Evolutionary conservation across 768 basidiomycete genomes (phyloP), one percentile per base, ranked within the genome.

Genomic region (Cystofilobasidium capitatum): DNA sequence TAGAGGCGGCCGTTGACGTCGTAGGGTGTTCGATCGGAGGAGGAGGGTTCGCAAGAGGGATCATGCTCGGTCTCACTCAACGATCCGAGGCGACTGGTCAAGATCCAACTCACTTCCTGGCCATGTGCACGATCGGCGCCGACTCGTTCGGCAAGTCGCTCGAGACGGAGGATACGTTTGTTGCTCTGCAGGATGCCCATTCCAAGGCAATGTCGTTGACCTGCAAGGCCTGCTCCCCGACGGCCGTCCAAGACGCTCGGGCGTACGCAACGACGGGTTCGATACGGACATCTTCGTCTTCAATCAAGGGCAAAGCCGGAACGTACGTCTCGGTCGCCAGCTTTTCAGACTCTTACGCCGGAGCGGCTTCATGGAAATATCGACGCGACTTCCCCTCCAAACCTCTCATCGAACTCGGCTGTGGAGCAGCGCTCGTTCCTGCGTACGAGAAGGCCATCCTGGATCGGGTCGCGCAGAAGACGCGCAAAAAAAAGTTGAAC

Each of bases 1-100:
- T 22, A 16, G 5, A 22, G n/a, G n/a, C 24, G n/a, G 12, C 17
- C 16, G 55, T 70, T 8, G 75, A 76, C 58, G 73, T 42, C 17
- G 62, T 76, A 33, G 69, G 73, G 2, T 73, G 72, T 57, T 71
- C 71, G 16, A 72, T 74, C 2, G 75, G 75, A 1, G 75, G 75
- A 40, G 75, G 75, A 17, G 75, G 75, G 35, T 40, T 76, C 26
- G 63, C 74, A 31, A 55, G 57, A 12, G 75, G 75, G 1, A 58
- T 76, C 31, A 66, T 71, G 57, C 70, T 68, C 17, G 75, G 75
- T 2, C 54, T 74, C 58, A 65, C 58, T 22, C 44, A 39, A 35
- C 47, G 63, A 10, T 26, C 64, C 17, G 57, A 29, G 22, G 12
- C 36, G 22, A 59, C 49, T 16, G 31, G 35, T 26, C 54, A 39